Evolutionary conservation across 805 yeast genomes (phyloP).

Genomic region (Grigorovia jiainica): DNA sequence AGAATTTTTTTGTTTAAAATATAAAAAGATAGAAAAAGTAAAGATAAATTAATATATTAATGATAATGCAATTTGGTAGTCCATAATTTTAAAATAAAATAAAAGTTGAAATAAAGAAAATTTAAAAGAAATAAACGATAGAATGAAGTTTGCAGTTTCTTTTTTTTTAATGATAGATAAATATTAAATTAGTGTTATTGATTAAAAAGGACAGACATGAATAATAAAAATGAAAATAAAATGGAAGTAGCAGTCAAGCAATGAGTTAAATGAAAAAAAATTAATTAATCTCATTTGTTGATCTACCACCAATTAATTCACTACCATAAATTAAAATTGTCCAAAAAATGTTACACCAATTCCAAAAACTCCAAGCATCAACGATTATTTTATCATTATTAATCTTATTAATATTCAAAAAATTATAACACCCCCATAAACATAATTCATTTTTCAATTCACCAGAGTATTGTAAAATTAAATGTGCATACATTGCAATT

Average conservation of each 20-base stretch:
- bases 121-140: too few species aligned
- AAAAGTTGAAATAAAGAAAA: too few species aligned
- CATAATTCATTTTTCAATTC: conserved; percentile 55
- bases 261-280: too few species aligned
- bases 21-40: too few species aligned
- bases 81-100: neutral
- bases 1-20: neutral
- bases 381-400: conserved; percentile 24
- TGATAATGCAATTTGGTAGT: neutral
- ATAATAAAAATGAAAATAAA: neutral
- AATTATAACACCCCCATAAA: conserved; percentile 40
- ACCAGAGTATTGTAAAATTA: conserved; percentile 82
- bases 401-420: conserved; percentile 16
- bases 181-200: too few species aligned
- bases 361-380: conserved; percentile 93
- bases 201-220: too few species aligned
- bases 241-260: neutral
- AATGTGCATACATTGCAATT: conserved; percentile 89
- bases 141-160: too few species aligned
- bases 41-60: neutral
- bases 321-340: conserved; percentile 71
- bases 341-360: conserved; percentile 84
- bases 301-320: conserved; percentile 39
- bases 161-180: too few species aligned
- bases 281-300: conserved; percentile 1